These are phyloP conservation scores for Urtica urens DNA, from an alignment of 306 rosid genomes.

Conservation along the genomic window DNA sequence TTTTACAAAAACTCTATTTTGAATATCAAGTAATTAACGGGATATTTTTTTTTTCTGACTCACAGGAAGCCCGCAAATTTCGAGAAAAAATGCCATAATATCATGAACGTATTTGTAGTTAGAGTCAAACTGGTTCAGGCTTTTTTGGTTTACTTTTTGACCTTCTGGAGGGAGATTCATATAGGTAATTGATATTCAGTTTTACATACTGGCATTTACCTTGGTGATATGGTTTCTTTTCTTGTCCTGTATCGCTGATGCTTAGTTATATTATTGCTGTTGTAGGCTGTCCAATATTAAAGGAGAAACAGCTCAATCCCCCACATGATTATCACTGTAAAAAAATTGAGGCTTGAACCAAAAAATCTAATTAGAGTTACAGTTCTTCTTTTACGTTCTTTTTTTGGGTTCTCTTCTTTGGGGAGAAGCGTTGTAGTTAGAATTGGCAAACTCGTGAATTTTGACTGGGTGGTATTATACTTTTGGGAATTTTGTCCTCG, in stretches of 20 bases:
- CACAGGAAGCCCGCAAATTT: constrained; percentile 4
- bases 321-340: constrained; percentile 9
- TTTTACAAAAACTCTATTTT: not conserved
- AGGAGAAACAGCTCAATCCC: constrained; percentile 4
- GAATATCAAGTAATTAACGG: not conserved
- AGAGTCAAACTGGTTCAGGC: constrained; percentile 6
- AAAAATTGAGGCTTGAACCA: constrained; percentile 17
- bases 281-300: constrained; percentile 13
- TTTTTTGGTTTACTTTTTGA: constrained; percentile 3
- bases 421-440: not conserved
- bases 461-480: too few relatives aligned
- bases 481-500: too few relatives aligned
- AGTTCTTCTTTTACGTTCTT: not conserved
- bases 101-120: not conserved
- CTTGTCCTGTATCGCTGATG: not conserved
- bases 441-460: constrained; percentile 3
- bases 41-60: not conserved
- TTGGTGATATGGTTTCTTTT: not conserved
- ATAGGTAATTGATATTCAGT: not conserved
- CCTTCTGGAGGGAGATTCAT: constrained; percentile 14
- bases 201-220: not conserved
- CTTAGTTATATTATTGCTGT: not conserved
- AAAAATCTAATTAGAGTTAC: not conserved
- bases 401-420: too few relatives aligned
- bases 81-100: not conserved